Conservation (phyloP, 2,329 filamentous ascomycete species). For the Ceratocystis eucalypticola region DNA sequence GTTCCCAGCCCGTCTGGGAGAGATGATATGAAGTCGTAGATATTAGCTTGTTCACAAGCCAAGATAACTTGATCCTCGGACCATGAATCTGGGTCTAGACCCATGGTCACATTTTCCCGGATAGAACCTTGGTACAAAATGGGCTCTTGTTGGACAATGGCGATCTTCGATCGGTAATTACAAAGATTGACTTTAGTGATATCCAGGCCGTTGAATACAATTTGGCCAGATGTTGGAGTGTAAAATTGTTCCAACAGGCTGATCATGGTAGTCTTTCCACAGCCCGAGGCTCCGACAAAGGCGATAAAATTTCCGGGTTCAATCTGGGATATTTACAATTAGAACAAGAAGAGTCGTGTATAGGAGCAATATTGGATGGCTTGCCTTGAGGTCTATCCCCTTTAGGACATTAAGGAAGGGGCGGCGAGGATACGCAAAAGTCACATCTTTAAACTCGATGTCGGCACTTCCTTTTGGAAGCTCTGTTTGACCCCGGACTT, state of each 20-base stretch:
- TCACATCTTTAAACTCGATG: slow-evolving; percentile 38
- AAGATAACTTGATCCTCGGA: slow-evolving; percentile 31
- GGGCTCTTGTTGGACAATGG: slow-evolving; percentile 32
- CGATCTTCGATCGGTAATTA: slow-evolving; percentile 27
- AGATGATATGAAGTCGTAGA: slow-evolving; percentile 41
- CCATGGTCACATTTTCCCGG: slow-evolving; percentile 42
- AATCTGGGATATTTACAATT: slow-evolving; percentile 23
- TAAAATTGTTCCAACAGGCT: slow-evolving; percentile 36
- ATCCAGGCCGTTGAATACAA: slow-evolving; percentile 25
- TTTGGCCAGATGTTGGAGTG: slow-evolving; percentile 26
- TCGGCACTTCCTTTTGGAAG: slow-evolving; percentile 24
- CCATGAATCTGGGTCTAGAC: slow-evolving; percentile 24
- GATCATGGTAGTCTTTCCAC: slow-evolving; percentile 48
- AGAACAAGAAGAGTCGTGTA: neutral
- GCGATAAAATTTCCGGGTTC: slow-evolving; percentile 37
- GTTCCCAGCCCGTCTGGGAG: slow-evolving; percentile 49
- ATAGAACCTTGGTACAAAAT: slow-evolving; percentile 38
- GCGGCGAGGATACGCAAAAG: slow-evolving; percentile 43
- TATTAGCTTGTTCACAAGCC: slow-evolving; percentile 42
- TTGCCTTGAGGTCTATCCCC: slow-evolving; percentile 28
- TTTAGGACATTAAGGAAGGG: slow-evolving; percentile 28
- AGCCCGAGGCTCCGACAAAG: slow-evolving; percentile 44
- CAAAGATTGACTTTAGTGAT: slow-evolving; percentile 25
- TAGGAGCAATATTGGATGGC: too few relatives aligned
- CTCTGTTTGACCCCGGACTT: slow-evolving; percentile 13